Percentiles rank a stretch among this genome's conserved stretches.
These are phyloP conservation scores for Vanderwaltozyma yarrowii DNA, from an alignment of 805 yeast genomes.

Conservation along the genomic window DNA sequence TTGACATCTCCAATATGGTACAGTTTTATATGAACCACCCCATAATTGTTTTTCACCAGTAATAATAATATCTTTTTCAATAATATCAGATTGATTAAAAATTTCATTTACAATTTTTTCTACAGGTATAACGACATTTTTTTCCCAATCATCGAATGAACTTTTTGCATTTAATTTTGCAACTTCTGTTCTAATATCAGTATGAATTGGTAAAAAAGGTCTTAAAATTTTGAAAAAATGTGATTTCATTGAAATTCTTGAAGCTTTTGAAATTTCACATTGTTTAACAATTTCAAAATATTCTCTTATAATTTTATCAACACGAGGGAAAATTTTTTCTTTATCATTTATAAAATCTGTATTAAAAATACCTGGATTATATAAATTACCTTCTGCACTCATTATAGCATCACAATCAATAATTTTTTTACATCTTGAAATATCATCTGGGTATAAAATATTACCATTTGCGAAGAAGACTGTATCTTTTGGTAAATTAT, in stretches of 20 bases:
- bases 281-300: constrained; percentile 72
- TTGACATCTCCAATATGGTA: constrained; percentile 95
- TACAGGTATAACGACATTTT: constrained; percentile 46
- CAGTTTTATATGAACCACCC: constrained; percentile 73
- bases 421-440: constrained; percentile 52
- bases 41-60: constrained; percentile 49
- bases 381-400: constrained; percentile 94
- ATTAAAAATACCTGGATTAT: constrained; percentile 82
- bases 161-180: constrained; percentile 42
- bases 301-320: constrained; percentile 73
- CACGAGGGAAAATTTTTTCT: constrained; percentile 71
- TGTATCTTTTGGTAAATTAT: constrained; percentile 65
- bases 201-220: constrained; percentile 67
- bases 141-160: constrained; percentile 41
- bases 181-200: constrained; percentile 65
- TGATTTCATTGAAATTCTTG: constrained; percentile 76
- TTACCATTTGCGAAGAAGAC: constrained; percentile 95
- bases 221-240: constrained; percentile 82
- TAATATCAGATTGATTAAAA: constrained; percentile 41
- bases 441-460: constrained; percentile 79
- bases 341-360: constrained; percentile 31
- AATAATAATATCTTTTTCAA: constrained; percentile 43
- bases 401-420: constrained; percentile 82
- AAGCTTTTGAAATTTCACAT: constrained; percentile 41
- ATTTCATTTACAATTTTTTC: constrained; percentile 57